Base-by-base conservation (phyloP, 208 protist genomes). In the Acanthamoeba sp. region DNA sequence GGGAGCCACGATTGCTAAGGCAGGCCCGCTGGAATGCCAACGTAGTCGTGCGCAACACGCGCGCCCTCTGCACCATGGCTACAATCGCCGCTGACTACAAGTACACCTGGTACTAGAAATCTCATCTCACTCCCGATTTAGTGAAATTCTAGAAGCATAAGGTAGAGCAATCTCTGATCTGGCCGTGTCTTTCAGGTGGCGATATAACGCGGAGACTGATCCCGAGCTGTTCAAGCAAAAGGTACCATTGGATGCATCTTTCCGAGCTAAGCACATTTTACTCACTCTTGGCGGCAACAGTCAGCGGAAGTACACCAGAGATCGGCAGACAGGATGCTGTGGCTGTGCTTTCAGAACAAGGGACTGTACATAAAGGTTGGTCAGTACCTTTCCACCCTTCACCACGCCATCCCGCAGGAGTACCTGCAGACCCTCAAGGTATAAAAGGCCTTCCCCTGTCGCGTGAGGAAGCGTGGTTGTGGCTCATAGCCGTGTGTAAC, bases 291-390 rank as follows among this genome's bases (percentile, higher is more conserved):
- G 52, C 52, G 52, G 64, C 64, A 71, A 71, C 45, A 89, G 80
- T 18, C 45, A 14, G 16, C 20, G 9, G 48, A 52, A 22, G 80
- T 89, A 18, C 80, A 89, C 45, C 42, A 89, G 50, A 32, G 80
- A 12, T 64, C 45, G 3, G 80, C 80, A 6, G 80, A 89, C 1
- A 55, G 50, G 80, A 27, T 89, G n/a, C 36, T 82, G 36, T 50
- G 71, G 42, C 71, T 82, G 24, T 82, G 71, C 22, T 50, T 52
- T 22, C 18, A 42, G 38, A 82, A 82, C 71, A 82, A 82, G 36
- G 71, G 71, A 7, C 71, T 99, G 9, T 99, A 99, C 96, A 98
- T 99, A 9, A 99, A 99, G 95, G 97, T 98, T 10, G 98, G 98
- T 5, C 98, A 99, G 91, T 97, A 98, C 55, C 98, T 99, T 64